phyloP scores from a whole-genome alignment of 495 filamentous ascomycete species.

The Penicillium waksmanii region DNA sequence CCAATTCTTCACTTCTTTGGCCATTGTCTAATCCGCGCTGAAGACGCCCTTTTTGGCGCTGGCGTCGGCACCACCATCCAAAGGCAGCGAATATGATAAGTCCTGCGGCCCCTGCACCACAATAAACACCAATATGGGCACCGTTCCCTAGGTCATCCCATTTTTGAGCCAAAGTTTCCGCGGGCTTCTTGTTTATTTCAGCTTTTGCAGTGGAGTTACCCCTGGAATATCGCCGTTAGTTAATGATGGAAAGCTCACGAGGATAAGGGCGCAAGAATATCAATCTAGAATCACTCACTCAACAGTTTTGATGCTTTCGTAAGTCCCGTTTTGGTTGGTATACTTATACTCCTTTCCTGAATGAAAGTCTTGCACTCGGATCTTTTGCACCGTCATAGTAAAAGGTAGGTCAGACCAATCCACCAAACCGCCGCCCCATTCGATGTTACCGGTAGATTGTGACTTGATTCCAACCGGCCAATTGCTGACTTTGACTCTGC shows the following conservation, averaged over 20 bases:
- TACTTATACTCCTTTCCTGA: constrained; percentile 42
- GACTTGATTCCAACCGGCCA: constrained; percentile 40
- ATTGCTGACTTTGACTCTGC: constrained; percentile 27
- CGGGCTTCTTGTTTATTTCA: constrained; percentile 30
- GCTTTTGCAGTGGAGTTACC: constrained; percentile 61
- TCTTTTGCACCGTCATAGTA: constrained; percentile 63
- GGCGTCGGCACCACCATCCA: constrained; percentile 18
- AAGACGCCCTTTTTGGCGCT: constrained; percentile 23
- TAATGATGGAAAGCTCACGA: constrained; percentile 4
- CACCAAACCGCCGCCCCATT: constrained; percentile 76
- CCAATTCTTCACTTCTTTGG: constrained; percentile 14
- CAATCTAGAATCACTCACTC: constrained; percentile 45
- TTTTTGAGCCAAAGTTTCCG: constrained; percentile 54
- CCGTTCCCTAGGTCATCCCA: constrained; percentile 57
- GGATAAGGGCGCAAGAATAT: background rate
- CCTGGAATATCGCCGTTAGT: constrained; percentile 8
- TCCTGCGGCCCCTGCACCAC: constrained; percentile 15
- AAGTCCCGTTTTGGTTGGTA: constrained; percentile 32
- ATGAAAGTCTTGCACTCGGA: constrained; percentile 41
- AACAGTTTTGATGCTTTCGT: constrained; percentile 44
- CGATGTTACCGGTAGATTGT: constrained; percentile 52
- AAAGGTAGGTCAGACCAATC: constrained; percentile 62
- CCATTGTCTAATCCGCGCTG: constrained; percentile 24
- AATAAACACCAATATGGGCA: constrained; percentile 44
- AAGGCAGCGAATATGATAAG: constrained; percentile 13